phyloP scores from a whole-genome alignment of 805 yeast species.

The Brettanomyces sp. region DNA sequence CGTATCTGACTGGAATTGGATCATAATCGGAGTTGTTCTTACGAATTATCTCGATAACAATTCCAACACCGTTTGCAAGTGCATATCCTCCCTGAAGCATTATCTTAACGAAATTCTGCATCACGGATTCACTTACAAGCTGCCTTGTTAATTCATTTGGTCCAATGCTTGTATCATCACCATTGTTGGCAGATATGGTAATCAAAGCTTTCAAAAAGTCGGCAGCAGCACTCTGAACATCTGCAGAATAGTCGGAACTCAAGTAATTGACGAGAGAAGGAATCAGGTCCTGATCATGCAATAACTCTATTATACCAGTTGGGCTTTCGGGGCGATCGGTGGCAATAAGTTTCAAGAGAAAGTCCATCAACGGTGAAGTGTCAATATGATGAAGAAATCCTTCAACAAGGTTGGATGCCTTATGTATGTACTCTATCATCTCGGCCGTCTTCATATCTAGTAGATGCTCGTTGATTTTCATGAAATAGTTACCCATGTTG shows the following conservation, averaged over 20 bases:
- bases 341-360: slow-evolving; percentile 77
- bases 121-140: slow-evolving; percentile 66
- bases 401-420: slow-evolving; percentile 63
- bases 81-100: slow-evolving; percentile 85
- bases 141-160: slow-evolving; percentile 92
- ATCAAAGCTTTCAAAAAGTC: slow-evolving; percentile 92
- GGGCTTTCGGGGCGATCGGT: slow-evolving; percentile 88
- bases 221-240: slow-evolving; percentile 87
- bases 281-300: slow-evolving; percentile 66
- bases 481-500: slow-evolving; percentile 75
- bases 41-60: slow-evolving; percentile 86
- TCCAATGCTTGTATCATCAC: slow-evolving; percentile 86
- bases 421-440: slow-evolving; percentile 60
- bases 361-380: slow-evolving; percentile 91
- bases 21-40: slow-evolving; percentile 96
- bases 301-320: slow-evolving; percentile 73
- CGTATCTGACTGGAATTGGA: slow-evolving; percentile 72
- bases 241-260: slow-evolving; percentile 56
- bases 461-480: slow-evolving; percentile 84
- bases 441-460: slow-evolving; percentile 83
- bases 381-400: slow-evolving; percentile 79
- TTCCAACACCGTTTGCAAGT: slow-evolving; percentile 88
- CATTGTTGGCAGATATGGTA: slow-evolving; percentile 86
- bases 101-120: slow-evolving; percentile 57
- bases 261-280: slow-evolving; percentile 63